These are phyloP conservation scores for Rhynchosporium graminicola DNA, from an alignment of 2,329 filamentous ascomycete species.

Conservation along the genomic window DNA sequence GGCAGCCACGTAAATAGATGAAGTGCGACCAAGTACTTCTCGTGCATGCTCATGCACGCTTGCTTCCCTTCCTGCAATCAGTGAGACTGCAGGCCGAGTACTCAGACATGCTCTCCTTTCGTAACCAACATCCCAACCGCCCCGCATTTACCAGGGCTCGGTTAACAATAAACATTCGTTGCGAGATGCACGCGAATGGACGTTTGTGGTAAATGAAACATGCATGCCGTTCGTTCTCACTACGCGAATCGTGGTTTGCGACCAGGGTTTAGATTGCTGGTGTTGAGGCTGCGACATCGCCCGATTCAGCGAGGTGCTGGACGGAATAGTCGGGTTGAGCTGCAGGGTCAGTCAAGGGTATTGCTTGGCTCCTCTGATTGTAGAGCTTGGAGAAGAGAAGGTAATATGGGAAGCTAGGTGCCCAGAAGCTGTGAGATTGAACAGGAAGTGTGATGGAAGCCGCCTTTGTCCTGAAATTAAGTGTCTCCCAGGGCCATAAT, in stretches of 20 bases:
- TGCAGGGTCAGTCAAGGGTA: constrained; percentile 1
- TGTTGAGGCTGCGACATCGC: constrained; percentile 8
- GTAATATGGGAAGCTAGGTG: constrained; percentile 14
- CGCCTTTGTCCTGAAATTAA: not conserved
- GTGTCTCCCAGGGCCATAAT: not conserved
- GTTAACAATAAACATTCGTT: not conserved
- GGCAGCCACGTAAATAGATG: not conserved
- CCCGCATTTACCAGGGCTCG: not conserved
- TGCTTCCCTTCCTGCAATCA: not conserved
- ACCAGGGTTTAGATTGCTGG: constrained; percentile 17
- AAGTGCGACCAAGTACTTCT: not conserved
- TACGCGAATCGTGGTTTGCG: not conserved
- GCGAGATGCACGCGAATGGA: not conserved
- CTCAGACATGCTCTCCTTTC: not conserved
- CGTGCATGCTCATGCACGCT: not conserved
- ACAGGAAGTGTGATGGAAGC: constrained; percentile 1
- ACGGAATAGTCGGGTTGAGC: not conserved
- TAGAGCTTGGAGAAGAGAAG: not conserved
- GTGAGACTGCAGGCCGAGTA: constrained; percentile 4
- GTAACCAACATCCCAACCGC: not conserved
- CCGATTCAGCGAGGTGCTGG: constrained; percentile 17
- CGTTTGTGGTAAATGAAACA: constrained; percentile 15
- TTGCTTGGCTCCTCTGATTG: constrained; percentile 1
- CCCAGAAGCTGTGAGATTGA: not conserved
- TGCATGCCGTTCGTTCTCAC: constrained; percentile 14